phyloP scores from a whole-genome alignment of 352 stramenopile genomes.

The Pythium utonaiense region DNA sequence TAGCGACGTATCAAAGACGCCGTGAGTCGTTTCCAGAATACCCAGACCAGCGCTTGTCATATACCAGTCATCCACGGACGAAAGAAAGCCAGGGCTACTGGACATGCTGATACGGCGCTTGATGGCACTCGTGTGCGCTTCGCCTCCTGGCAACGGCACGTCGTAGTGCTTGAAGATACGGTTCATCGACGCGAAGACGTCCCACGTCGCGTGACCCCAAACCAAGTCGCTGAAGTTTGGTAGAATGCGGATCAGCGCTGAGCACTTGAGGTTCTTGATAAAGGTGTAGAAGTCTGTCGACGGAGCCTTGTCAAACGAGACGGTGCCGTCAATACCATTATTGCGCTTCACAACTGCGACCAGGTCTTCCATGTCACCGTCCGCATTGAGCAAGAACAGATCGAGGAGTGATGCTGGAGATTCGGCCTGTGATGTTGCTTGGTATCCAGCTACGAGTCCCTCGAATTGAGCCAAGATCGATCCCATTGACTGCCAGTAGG shows the following conservation, averaged over 20 bases:
- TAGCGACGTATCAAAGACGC: slow-evolving; percentile 47
- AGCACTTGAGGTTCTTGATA: slow-evolving; percentile 64
- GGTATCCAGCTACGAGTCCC: slow-evolving; percentile 45
- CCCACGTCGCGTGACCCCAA: slow-evolving; percentile 72
- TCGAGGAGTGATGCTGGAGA: slow-evolving; percentile 31
- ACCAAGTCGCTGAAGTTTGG: slow-evolving; percentile 55
- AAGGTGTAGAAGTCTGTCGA: slow-evolving; percentile 39
- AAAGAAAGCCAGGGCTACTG: slow-evolving; percentile 70
- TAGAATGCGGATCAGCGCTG: slow-evolving; percentile 63
- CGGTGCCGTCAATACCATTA: neutral
- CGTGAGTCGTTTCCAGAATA: slow-evolving; percentile 74
- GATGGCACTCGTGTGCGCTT: slow-evolving; percentile 6
- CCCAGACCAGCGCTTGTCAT: slow-evolving; percentile 46
- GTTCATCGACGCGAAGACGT: slow-evolving; percentile 68
- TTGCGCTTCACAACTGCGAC: slow-evolving; percentile 33
- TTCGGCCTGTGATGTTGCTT: slow-evolving; percentile 18
- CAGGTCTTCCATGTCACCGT: slow-evolving; percentile 53
- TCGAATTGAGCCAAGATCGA: slow-evolving; percentile 47
- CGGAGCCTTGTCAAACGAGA: neutral
- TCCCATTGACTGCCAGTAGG: slow-evolving; percentile 38
- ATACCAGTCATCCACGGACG: slow-evolving; percentile 83
- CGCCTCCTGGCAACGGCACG: slow-evolving; percentile 35
- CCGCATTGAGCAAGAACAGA: slow-evolving; percentile 52
- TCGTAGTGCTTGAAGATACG: slow-evolving; percentile 82
- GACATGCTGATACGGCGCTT: slow-evolving; percentile 61